phyloP scores from a whole-genome alignment of 169 alveolate species.

The Plasmodium yoelii region DNA sequence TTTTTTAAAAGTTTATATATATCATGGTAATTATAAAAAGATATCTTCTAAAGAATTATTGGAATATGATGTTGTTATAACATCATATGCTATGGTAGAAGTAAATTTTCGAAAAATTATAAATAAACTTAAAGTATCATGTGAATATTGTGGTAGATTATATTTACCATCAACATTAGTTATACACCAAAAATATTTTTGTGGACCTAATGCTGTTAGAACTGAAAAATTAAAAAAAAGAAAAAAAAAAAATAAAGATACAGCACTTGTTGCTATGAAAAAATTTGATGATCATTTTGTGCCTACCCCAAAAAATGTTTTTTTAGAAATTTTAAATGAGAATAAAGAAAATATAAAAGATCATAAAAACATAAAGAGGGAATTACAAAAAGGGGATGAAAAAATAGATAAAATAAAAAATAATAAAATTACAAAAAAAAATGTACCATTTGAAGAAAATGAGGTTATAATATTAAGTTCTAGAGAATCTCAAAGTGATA shows the following conservation, averaged over 20 bases:
- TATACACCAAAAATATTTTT: slow-evolving; percentile 89
- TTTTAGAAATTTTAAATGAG: slow-evolving; percentile 77
- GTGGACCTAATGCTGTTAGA: slow-evolving; percentile 93
- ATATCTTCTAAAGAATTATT: slow-evolving; percentile 82
- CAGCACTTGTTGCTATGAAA: slow-evolving; percentile 71
- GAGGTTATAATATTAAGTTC: slow-evolving; percentile 25
- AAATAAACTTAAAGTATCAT: slow-evolving; percentile 78
- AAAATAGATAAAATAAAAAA: neutral
- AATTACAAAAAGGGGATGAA: neutral
- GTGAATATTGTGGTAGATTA: slow-evolving; percentile 91
- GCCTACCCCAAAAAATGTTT: slow-evolving; percentile 80
- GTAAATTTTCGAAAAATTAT: slow-evolving; percentile 80
- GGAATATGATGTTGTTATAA: slow-evolving; percentile 87
- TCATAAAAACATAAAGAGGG: slow-evolving; percentile 5
- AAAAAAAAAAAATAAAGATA: slow-evolving; percentile 80
- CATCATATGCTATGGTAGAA: slow-evolving; percentile 87
- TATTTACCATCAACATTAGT: slow-evolving; percentile 86
- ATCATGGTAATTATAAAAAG: slow-evolving; percentile 82
- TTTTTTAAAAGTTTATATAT: slow-evolving; percentile 80
- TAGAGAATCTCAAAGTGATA: neutral
- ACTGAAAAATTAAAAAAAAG: slow-evolving; percentile 90
- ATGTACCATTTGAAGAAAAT: neutral
- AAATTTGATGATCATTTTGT: slow-evolving; percentile 76
- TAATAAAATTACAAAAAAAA: neutral
- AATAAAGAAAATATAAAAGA: slow-evolving; percentile 65